A percentile compares a stretch with the other conserved stretches of the same genome.
phyloP scores from a whole-genome alignment of 2,329 filamentous ascomycete species.

The Pseudocercospora macadamiae region DNA sequence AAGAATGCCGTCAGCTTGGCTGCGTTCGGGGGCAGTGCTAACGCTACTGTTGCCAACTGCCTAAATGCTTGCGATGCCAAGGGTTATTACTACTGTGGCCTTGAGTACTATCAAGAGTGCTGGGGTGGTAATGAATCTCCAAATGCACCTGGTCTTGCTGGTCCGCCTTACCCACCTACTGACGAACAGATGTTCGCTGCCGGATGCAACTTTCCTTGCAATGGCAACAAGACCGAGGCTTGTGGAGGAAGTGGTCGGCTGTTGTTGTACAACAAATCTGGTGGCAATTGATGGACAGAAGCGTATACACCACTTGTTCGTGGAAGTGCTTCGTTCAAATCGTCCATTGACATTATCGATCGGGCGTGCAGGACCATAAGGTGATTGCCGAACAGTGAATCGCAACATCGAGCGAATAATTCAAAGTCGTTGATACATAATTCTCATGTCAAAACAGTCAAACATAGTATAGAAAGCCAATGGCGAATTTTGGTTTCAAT shows the following conservation, averaged over 20 bases:
- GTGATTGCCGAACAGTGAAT: no score
- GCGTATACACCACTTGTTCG: no score
- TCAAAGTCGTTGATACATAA: no score
- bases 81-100: conserved; percentile 32
- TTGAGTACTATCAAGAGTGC: conserved; percentile 35
- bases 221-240: conserved; percentile 36
- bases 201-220: conserved; percentile 36
- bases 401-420: no score
- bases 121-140: conserved; percentile 28
- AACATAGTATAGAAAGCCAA: no score
- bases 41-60: conserved; percentile 34
- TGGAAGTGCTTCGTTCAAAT: no score
- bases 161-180: not conserved
- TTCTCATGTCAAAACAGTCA: no score
- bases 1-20: conserved; percentile 21
- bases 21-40: conserved; percentile 28
- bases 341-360: no score
- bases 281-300: not conserved
- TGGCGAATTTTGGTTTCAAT: no score
- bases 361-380: no score
- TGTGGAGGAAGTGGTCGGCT: conserved; percentile 35
- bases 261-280: conserved; percentile 27
- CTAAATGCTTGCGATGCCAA: conserved; percentile 30
- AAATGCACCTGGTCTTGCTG: not conserved
- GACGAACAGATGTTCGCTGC: conserved; percentile 27